A percentile compares a stretch with the other conserved stretches of the same genome.
phyloP scores from a whole-genome alignment of 2,329 filamentous ascomycete genomes.

The Penicillium sp. region DNA sequence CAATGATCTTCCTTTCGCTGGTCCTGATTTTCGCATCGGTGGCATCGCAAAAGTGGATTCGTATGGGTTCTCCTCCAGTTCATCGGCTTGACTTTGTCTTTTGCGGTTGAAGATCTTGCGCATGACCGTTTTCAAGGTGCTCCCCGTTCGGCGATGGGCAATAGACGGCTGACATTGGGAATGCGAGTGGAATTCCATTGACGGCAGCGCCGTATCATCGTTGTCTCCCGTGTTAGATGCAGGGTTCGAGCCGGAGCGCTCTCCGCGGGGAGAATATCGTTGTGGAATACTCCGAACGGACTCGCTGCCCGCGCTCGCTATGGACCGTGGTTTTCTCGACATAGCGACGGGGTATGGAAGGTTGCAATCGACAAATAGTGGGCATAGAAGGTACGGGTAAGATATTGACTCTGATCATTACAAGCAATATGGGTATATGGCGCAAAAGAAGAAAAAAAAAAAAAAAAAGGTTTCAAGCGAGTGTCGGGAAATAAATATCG shows the following conservation, averaged over 20 bases:
- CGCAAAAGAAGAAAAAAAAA: background rate
- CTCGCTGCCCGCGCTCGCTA: constrained; percentile 23
- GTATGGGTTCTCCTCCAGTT: constrained; percentile 25
- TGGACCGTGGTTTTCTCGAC: constrained; percentile 19
- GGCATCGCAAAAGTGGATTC: constrained; percentile 21
- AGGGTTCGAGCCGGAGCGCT: constrained; percentile 21
- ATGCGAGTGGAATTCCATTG: constrained; percentile 28
- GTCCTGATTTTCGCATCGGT: constrained; percentile 14
- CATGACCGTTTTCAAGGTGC: constrained; percentile 47
- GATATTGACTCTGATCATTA: constrained; percentile 18
- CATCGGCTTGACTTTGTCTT: constrained; percentile 35
- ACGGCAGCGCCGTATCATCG: constrained; percentile 35
- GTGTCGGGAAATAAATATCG: constrained; percentile 18
- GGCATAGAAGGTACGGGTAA: background rate
- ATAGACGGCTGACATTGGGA: constrained; percentile 20
- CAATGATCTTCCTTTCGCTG: constrained; percentile 22
- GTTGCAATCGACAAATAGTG: background rate
- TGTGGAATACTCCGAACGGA: constrained; percentile 11
- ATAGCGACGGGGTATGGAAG: constrained; percentile 10
- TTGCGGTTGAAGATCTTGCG: constrained; percentile 46
- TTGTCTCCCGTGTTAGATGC: constrained; percentile 13
- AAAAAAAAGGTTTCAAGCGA: constrained; percentile 11
- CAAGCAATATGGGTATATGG: constrained; percentile 21
- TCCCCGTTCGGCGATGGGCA: constrained; percentile 42
- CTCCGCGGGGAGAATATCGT: constrained; percentile 15